These are phyloP conservation scores for Carallia brachiata DNA, from an alignment of 345 rosid species.

Conservation along the genomic window DNA sequence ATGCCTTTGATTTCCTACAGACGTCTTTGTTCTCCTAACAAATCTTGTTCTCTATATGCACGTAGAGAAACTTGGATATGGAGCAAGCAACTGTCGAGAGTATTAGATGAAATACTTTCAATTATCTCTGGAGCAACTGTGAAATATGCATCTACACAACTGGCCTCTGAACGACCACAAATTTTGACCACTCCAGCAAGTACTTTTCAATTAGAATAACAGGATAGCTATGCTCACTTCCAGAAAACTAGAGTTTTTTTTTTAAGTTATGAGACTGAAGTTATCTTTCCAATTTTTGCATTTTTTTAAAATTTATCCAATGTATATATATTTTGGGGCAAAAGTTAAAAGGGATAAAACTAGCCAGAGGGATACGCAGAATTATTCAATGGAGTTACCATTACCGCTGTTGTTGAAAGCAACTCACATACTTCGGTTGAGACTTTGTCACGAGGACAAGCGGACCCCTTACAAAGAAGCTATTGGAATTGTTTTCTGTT, in stretches of 20 bases:
- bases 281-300: too few species aligned
- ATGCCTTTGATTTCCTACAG: too few species aligned
- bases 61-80: neutral
- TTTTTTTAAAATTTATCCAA: neutral
- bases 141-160: too few species aligned
- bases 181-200: too few species aligned
- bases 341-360: neutral
- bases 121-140: too few species aligned
- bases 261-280: too few species aligned
- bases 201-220: too few species aligned
- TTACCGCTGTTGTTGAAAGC: constrained; percentile 45
- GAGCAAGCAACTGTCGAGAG: neutral
- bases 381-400: constrained; percentile 25
- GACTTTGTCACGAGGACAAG: constrained; percentile 56
- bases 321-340: neutral
- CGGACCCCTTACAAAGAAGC: constrained; percentile 85
- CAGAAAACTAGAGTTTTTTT: too few species aligned
- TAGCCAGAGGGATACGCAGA: constrained; percentile 4
- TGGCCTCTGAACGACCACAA: too few species aligned
- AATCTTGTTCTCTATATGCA: neutral
- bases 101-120: too few species aligned
- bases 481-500: constrained; percentile 44
- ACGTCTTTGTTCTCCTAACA: neutral
- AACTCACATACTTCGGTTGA: constrained; percentile 53
- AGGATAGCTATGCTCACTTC: too few species aligned